These are phyloP conservation scores for Zanthoxylum bungeanum DNA, from an alignment of 345 rosid genomes.

Conservation along the genomic window DNA sequence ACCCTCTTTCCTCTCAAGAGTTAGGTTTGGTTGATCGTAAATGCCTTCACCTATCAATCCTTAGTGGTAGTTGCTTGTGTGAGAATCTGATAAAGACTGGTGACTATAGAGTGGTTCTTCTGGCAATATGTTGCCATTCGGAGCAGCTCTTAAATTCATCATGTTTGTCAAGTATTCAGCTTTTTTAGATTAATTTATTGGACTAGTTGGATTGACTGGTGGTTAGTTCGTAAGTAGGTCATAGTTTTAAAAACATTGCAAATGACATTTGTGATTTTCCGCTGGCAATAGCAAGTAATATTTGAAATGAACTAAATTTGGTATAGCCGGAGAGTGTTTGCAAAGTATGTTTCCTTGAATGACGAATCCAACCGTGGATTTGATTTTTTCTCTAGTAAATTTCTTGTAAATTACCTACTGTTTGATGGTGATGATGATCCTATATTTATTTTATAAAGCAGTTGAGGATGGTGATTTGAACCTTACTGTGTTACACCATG, in stretches of 20 bases:
- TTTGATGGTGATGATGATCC: no score
- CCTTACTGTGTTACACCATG: no score
- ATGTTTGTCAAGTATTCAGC: slow-evolving; percentile 3
- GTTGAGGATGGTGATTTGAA: no score
- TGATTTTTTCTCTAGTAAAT: no score
- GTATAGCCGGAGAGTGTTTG: no score
- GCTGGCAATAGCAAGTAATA: background rate
- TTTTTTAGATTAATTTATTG: background rate
- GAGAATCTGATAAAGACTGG: slow-evolving; percentile 8
- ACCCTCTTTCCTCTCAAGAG: background rate
- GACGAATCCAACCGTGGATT: no score
- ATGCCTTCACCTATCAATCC: slow-evolving; percentile 9
- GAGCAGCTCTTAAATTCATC: slow-evolving; percentile 16
- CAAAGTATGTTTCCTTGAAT: no score
- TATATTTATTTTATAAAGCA: no score
- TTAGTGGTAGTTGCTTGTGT: slow-evolving; percentile 10
- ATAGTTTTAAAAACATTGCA: slow-evolving; percentile 7
- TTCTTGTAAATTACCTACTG: no score
- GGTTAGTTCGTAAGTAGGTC: slow-evolving; percentile 23
- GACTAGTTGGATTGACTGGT: slow-evolving; percentile 14
- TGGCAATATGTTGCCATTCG: slow-evolving; percentile 1
- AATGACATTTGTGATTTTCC: background rate
- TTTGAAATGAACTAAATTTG: no score
- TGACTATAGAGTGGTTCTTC: background rate
- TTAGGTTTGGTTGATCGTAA: slow-evolving; percentile 16